These are phyloP conservation scores for Roridomyces roridus DNA, from an alignment of 768 basidiomycete species.

Conservation along the genomic window DNA sequence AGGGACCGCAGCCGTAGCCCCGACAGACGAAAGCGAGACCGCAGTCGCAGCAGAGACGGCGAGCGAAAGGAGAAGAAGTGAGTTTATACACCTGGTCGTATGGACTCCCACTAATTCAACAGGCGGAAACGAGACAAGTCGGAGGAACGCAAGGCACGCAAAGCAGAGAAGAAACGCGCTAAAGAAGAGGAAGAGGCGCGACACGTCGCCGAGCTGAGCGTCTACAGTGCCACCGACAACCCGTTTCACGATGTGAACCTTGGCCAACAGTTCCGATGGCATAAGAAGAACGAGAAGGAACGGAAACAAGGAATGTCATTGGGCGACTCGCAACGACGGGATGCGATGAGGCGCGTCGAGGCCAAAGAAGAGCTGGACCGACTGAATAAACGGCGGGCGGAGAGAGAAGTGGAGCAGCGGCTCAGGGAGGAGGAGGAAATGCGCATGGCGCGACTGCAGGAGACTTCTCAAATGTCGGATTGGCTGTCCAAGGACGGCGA, in stretches of 20 bases:
- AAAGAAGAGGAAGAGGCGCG: slow-evolving; percentile 90
- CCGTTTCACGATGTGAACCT: slow-evolving; percentile 98
- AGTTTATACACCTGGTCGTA: slow-evolving; percentile 19
- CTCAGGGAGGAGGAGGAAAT: slow-evolving; percentile 93
- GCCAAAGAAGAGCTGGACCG: slow-evolving; percentile 96
- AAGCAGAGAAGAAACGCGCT: slow-evolving; percentile 85
- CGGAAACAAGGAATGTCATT: slow-evolving; percentile 82
- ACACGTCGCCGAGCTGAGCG: slow-evolving; percentile 91
- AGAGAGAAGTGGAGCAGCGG: slow-evolving; percentile 88
- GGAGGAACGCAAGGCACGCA: slow-evolving; percentile 84
- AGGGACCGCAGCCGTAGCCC: slow-evolving; percentile 28
- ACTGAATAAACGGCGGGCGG: slow-evolving; percentile 87
- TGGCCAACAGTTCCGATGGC: slow-evolving; percentile 96
- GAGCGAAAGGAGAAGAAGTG: slow-evolving; percentile 56
- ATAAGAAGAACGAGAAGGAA: slow-evolving; percentile 98
- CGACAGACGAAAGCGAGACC: slow-evolving; percentile 35
- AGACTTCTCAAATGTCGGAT: slow-evolving; percentile 97
- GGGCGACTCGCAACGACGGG: slow-evolving; percentile 80
- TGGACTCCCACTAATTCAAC: slow-evolving; percentile 33
- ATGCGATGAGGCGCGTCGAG: slow-evolving; percentile 83
- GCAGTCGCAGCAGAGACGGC: slow-evolving; percentile 45
- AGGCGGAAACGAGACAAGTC: slow-evolving; percentile 85
- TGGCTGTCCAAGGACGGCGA: slow-evolving; percentile 98
- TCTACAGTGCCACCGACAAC: slow-evolving; percentile 96
- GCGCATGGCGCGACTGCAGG: slow-evolving; percentile 85